Base-by-base conservation (phyloP, 306 rosid genomes). In the Echinosophora koreensis region DNA sequence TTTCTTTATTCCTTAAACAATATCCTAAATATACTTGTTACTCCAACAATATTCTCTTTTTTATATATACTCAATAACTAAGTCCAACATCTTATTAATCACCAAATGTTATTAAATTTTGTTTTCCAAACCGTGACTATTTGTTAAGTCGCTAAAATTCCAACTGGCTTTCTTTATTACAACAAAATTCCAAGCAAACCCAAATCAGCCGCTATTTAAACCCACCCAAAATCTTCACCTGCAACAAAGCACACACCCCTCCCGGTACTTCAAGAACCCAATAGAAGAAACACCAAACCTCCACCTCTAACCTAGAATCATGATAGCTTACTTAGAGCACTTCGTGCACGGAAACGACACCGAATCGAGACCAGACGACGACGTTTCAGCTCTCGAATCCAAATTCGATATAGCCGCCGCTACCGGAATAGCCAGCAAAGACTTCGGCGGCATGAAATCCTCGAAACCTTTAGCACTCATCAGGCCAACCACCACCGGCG, bases 251-350 rank as follows among this genome's bases (percentile, higher is more conserved):
- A 27, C 74, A 60, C 66, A 5, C 66, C 51, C n/a, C n/a, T 11
- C 50, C 0, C 37, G 5, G 3, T 56, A 56, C 35, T 17, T 16
- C 37, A 10, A 22, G 22, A 11, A 60, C 60, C 9, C 12, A 11
- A 38, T 5, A 2, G 8, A 32, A 32, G 66, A 13, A 4, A 1
- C n/a, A 5, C 6, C 4, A 13, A 10, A 50, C 38, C n/a, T 14
- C 52, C 51, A 39, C 79, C 9, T 14, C 22, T 55, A 8, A 34
- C 81, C 75, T 60, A 35, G 59, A 56, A 59, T 34, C 79, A 94
- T 95, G 99, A 89, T 92, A 83, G 97, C 99, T 8, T 92, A 82
- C 88, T 59, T 89, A 8, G 97, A 91, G 72, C 90, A 82, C 47
- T 87, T 92, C 67, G 81, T 86, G 22, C 92, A 80, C 51, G 96